These are phyloP conservation scores for Hawksworthiomyces lignivorus DNA, from an alignment of 2,329 filamentous ascomycete genomes.

Conservation along the genomic window DNA sequence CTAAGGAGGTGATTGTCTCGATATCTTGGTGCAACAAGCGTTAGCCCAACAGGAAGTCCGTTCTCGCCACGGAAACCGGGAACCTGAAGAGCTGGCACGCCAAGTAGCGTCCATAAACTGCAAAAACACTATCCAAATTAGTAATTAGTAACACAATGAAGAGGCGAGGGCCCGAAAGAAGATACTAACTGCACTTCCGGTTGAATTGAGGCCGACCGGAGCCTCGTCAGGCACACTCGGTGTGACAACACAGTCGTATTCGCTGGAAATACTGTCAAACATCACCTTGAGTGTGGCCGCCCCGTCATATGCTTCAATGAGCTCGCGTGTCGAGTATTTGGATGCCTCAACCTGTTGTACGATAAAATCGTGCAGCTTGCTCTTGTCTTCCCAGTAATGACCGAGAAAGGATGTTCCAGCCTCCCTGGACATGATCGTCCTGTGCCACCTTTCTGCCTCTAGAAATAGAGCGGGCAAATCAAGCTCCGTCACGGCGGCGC, in stretches of 20 bases:
- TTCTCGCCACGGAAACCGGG: too few species aligned
- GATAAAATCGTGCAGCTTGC: constrained; percentile 37
- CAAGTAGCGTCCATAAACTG: too few species aligned
- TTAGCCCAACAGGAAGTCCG: too few species aligned
- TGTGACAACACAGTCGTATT: constrained; percentile 49
- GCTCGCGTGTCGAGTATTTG: constrained; percentile 33
- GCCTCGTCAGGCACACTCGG: constrained; percentile 55
- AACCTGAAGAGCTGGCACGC: too few species aligned
- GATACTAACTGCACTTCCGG: constrained; percentile 47
- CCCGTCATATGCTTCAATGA: constrained; percentile 47
- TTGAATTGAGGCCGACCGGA: constrained; percentile 43
- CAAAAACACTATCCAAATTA: too few species aligned
- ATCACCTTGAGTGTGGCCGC: constrained; percentile 46
- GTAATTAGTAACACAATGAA: too few species aligned
- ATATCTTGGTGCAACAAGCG: too few species aligned
- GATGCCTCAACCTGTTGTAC: constrained; percentile 43
- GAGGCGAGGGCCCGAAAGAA: constrained; percentile 35
- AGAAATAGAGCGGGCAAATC: constrained; percentile 41
- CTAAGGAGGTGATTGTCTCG: too few species aligned
- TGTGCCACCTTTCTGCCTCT: constrained; percentile 42
- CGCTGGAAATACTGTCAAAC: constrained; percentile 42
- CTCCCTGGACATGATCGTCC: constrained; percentile 41
- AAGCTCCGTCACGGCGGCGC: constrained; percentile 49
- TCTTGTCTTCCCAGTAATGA: constrained; percentile 42
- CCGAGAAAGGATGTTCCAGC: constrained; percentile 44